phyloP scores from a whole-genome alignment of 441 rosid species.

The Monsonia emarginata region DNA sequence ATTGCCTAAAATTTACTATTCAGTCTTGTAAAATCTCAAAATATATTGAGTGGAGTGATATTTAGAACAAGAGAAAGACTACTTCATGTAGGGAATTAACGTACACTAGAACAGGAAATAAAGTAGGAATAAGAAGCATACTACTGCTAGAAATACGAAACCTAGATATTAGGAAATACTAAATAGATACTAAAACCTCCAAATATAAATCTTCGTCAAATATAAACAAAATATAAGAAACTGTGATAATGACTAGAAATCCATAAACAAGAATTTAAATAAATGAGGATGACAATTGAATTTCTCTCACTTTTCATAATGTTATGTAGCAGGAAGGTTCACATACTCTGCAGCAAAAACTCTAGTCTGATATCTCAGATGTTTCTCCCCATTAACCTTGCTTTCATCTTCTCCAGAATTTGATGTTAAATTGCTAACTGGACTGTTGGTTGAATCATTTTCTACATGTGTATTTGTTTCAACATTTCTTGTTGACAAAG shows the following conservation, averaged over 20 bases:
- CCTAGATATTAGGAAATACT: no score
- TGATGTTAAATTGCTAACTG: conserved; percentile 31
- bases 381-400: conserved; percentile 78
- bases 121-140: no score
- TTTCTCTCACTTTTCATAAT: not conserved
- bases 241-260: not conserved
- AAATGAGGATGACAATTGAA: not conserved
- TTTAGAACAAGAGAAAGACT: no score
- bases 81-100: no score
- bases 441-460: conserved; percentile 32
- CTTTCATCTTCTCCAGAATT: conserved; percentile 69
- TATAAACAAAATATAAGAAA: not conserved
- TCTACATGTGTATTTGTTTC: conserved; percentile 33
- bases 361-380: conserved; percentile 87
- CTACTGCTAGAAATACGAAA: no score
- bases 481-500: conserved; percentile 51
- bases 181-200: no score
- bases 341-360: conserved; percentile 98
- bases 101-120: no score
- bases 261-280: not conserved
- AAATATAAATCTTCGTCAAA: no score
- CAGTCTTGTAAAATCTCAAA: no score
- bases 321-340: conserved; percentile 15
- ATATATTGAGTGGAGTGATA: no score
- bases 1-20: no score